Evolutionary conservation across 495 filamentous ascomycete genomes (phyloP), one percentile per base, ranked within the genome.

Genomic region (Aspergillus nanangensis): DNA sequence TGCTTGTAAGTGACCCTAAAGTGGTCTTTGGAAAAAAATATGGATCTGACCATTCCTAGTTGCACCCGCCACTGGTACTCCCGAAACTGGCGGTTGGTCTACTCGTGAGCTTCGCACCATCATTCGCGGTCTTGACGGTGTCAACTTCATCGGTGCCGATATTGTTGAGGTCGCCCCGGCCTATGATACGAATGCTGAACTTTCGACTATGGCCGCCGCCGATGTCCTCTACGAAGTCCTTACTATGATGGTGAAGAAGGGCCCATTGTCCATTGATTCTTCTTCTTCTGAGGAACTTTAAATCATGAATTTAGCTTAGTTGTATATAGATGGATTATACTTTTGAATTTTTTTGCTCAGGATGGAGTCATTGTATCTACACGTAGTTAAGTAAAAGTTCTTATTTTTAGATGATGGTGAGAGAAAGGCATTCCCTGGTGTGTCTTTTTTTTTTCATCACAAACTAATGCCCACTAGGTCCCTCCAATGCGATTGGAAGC

Each of bases 31-130:
- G 4, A 1, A 13, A 9, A 32, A 23, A 18, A 43, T 3, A n/a
- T 10, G 3, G 14, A 23, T 35, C 21, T 36, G 19, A 45, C 20
- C 17, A 24, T 22, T 33, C 15, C 29, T 47, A 82, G 79, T 86
- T 54, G 86, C 86, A 3, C 86, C 86, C 48, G 90, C 84, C 20
- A 95, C 90, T 2, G 90, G 90, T 17, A 95, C 90, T 0, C 80
- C 88, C 29, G 90, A 95, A 57, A 87, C 88, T 0, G 90, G 90
- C 20, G 90, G 90, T 1, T 95, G 90, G 90, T 78, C 80, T 1
- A 90, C 88, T 0, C 77, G 90, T 35, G 90, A 95, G 57, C 67
- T 90, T 10, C 69, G 84, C 9, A 84, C 82, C 0, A 86, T 88
- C 45, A 67, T 90, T 44, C 74, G 85, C n/a, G 86, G 86, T 3